Evolutionary conservation across 495 filamentous ascomycete genomes (phyloP).

Genomic region (Cercophora samala): DNA sequence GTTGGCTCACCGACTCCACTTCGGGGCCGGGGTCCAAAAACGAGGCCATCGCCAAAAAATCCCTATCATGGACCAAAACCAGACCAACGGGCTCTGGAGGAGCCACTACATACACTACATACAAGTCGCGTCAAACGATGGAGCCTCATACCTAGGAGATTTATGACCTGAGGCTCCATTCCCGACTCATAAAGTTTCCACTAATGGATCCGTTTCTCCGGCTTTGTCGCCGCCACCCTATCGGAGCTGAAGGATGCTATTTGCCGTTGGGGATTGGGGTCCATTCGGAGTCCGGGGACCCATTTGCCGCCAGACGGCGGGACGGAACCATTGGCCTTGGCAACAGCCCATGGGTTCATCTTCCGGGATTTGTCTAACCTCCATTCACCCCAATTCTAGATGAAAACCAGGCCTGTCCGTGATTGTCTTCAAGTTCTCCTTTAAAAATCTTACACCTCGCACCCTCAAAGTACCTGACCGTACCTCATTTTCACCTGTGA

Average conservation of each 20-base stretch:
- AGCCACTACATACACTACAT: too few relatives aligned
- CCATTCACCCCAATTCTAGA: background rate
- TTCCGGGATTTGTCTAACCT: background rate
- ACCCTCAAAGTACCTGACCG: too few relatives aligned
- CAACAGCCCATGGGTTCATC: background rate
- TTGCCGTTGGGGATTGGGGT: background rate
- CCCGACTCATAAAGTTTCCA: background rate
- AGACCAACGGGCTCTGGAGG: background rate
- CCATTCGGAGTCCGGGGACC: background rate
- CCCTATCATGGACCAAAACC: background rate
- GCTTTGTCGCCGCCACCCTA: background rate
- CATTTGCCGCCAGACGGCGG: background rate
- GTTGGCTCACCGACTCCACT: background rate
- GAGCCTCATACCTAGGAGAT: too few relatives aligned
- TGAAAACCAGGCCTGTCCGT: background rate
- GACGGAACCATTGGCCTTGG: background rate
- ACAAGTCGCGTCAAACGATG: background rate
- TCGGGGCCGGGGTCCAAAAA: background rate
- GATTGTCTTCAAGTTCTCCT: background rate
- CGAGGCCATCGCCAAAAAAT: background rate
- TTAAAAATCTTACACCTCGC: background rate
- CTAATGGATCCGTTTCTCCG: background rate
- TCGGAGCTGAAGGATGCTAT: background rate
- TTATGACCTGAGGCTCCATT: background rate
- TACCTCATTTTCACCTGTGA: too few relatives aligned